Conservation (phyloP, 108 stramenopile genomes). For the Cylindrotheca closterium region DNA sequence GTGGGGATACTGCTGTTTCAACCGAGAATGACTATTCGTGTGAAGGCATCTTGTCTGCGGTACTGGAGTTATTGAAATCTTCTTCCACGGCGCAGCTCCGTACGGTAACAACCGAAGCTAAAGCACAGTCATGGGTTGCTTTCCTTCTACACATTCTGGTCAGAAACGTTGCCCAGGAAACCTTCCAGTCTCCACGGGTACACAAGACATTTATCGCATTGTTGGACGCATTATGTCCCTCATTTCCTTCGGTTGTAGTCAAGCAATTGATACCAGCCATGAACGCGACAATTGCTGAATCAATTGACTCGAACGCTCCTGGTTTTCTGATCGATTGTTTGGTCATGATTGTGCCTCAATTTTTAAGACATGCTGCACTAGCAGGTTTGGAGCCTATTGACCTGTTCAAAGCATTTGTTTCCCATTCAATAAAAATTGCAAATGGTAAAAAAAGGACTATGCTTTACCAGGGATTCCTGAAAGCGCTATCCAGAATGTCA, state of each 20-base stretch:
- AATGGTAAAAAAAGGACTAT: conserved; percentile 1
- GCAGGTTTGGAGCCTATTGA: conserved; percentile 46
- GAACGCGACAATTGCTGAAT: conserved; percentile 29
- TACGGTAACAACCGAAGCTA: neutral
- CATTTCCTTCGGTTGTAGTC: conserved; percentile 53
- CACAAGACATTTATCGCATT: conserved; percentile 41
- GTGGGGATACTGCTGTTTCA: no score
- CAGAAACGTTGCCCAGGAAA: neutral
- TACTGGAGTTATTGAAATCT: no score
- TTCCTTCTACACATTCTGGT: conserved; percentile 1
- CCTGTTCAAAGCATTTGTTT: conserved; percentile 43
- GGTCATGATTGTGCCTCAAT: conserved; percentile 54
- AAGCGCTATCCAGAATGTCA: conserved; percentile 19
- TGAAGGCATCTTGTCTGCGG: no score
- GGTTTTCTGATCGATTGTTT: conserved; percentile 12
- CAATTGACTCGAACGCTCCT: conserved; percentile 10
- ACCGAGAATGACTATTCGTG: no score
- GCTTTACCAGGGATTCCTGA: conserved; percentile 42
- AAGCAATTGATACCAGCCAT: conserved; percentile 61
- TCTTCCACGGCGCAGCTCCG: no score
- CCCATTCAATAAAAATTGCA: neutral
- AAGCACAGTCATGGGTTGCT: conserved; percentile 14
- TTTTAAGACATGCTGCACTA: conserved; percentile 42
- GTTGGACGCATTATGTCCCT: conserved; percentile 51
- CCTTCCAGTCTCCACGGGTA: conserved; percentile 11